These are phyloP conservation scores for Solanum hybrid DNA, from an alignment of 305 asterid genomes.

Conservation along the genomic window DNA sequence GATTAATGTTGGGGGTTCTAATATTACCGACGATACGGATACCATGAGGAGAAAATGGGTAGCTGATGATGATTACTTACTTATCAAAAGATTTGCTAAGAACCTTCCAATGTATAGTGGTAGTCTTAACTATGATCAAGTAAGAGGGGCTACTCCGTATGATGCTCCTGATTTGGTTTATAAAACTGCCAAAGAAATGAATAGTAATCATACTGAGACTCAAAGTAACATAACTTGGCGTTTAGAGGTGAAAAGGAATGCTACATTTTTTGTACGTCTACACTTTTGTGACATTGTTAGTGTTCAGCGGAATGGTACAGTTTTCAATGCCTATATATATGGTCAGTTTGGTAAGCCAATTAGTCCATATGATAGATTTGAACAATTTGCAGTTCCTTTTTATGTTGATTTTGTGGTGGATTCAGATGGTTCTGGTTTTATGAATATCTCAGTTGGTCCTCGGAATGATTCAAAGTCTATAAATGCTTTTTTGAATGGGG, in stretches of 20 bases:
- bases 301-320: rapidly evolving
- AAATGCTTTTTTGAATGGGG: conserved; percentile 41
- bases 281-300: conserved; percentile 49
- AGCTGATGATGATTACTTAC: conserved; percentile 34
- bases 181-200: conserved; percentile 30
- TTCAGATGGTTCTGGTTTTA: conserved; percentile 40
- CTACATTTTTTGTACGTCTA: conserved; percentile 22
- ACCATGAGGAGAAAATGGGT: conserved; percentile 38
- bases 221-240: conserved; percentile 20
- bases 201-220: not conserved
- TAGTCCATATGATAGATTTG: not conserved
- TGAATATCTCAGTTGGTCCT: conserved; percentile 32
- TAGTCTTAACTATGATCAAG: not conserved
- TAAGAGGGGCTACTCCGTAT: not conserved
- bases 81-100: not conserved
- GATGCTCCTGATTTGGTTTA: conserved; percentile 46
- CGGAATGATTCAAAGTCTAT: not conserved
- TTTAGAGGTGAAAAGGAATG: conserved; percentile 21
- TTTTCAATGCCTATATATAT: conserved; percentile 26
- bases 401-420: conserved; percentile 24
- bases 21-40: conserved; percentile 22
- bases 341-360: not conserved
- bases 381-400: conserved; percentile 19
- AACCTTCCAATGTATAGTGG: rapidly evolving
- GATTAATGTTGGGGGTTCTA: conserved; percentile 45